Conservation (phyloP, 306 rosid species). For the Purshia tridentata region DNA sequence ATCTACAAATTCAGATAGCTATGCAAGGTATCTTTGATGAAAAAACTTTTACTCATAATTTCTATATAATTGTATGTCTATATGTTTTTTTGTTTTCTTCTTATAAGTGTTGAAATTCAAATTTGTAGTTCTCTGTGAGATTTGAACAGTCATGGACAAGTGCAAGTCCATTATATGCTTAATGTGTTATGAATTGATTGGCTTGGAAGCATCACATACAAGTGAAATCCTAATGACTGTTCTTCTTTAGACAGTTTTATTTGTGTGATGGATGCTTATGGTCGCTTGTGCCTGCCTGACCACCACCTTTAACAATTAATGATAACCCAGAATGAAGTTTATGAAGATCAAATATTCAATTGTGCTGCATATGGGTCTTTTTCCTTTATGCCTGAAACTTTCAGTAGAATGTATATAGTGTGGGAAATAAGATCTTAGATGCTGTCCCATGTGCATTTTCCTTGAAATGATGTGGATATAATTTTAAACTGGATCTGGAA, state of each 20-base stretch:
- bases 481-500: not conserved
- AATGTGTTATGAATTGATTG: not conserved
- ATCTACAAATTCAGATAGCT: constrained; percentile 87
- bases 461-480: not conserved
- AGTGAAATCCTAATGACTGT: constrained; percentile 12
- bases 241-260: constrained; percentile 13
- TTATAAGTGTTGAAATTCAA: not conserved
- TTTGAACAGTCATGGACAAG: constrained; percentile 1
- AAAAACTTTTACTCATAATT: not conserved
- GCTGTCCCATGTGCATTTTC: not conserved
- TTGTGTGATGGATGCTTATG: constrained; percentile 16
- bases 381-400: not conserved
- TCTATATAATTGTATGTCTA: not conserved
- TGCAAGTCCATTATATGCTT: not conserved
- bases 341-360: too few species aligned
- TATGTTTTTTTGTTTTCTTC: not conserved
- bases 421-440: not conserved
- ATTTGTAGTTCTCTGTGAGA: not conserved
- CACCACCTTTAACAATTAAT: not conserved
- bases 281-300: constrained; percentile 6
- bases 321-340: not conserved
- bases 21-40: constrained; percentile 56
- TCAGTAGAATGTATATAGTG: not conserved
- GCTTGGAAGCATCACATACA: not conserved
- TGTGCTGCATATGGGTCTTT: too few species aligned